Conservation (phyloP, 106 monocot genomes). For the Gastrodia elata region DNA sequence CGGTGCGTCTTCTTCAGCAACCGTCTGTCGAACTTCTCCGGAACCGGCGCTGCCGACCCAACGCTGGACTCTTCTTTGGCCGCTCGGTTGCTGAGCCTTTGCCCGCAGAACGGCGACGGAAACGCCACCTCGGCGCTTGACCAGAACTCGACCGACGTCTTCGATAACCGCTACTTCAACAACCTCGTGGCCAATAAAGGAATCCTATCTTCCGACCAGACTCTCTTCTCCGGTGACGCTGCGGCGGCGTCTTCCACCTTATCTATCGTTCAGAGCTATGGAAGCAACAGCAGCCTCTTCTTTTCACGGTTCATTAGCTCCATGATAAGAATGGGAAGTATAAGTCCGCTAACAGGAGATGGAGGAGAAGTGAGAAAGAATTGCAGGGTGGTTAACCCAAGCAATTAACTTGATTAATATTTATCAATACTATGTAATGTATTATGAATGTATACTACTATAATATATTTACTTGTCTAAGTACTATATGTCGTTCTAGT, state of each 20-base stretch:
- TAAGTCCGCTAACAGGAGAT: slow-evolving; percentile 41
- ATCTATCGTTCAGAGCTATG: slow-evolving; percentile 37
- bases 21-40: slow-evolving; percentile 51
- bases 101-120: slow-evolving; percentile 41
- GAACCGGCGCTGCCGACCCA: slow-evolving; percentile 29
- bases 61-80: slow-evolving; percentile 39
- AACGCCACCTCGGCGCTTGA: slow-evolving; percentile 44
- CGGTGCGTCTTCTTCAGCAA: slow-evolving; percentile 49
- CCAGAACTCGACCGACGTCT: slow-evolving; percentile 36
- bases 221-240: slow-evolving; percentile 44
- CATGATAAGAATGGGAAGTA: slow-evolving; percentile 66
- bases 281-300: slow-evolving; percentile 11
- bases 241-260: slow-evolving; percentile 24
- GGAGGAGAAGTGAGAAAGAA: slow-evolving; percentile 39
- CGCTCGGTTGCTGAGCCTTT: slow-evolving; percentile 18
- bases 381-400: slow-evolving; percentile 49
- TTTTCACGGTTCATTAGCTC: slow-evolving; percentile 36
- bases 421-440: too few relatives aligned
- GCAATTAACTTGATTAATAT: neutral
- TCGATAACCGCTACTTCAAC: slow-evolving; percentile 70
- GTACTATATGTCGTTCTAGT: too few relatives aligned
- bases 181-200: slow-evolving; percentile 48
- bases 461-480: too few relatives aligned
- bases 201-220: slow-evolving; percentile 58
- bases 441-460: too few relatives aligned